Conservation (phyloP, 176 grass and related monocot genomes). For the Triticum dicoccoides region DNA sequence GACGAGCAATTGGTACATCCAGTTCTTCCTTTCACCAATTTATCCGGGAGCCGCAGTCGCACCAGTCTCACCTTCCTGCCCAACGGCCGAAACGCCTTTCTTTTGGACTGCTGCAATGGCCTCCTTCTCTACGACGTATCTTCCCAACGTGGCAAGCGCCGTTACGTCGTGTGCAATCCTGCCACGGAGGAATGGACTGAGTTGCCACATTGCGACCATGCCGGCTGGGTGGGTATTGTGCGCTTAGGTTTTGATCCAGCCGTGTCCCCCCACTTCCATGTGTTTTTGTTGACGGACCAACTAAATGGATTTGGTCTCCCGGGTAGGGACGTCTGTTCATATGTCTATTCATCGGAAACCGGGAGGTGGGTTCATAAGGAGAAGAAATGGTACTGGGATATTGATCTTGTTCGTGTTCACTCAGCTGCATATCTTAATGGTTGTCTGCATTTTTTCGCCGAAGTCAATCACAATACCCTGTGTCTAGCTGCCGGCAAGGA, state of each 20-base stretch:
- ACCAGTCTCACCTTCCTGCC: not conserved
- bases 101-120: conserved; percentile 22
- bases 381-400: not conserved
- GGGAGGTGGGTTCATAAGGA: not conserved
- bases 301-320: not conserved
- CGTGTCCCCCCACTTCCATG: not conserved
- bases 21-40: not conserved
- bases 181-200: not conserved
- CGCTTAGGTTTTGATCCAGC: not conserved
- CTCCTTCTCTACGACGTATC: conserved; percentile 4
- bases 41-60: not conserved
- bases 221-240: fast-evolving
- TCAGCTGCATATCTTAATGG: conserved; percentile 7
- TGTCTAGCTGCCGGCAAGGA: not conserved
- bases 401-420: not conserved
- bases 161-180: conserved; percentile 15
- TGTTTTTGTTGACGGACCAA: not conserved
- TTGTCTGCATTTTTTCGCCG: not conserved
- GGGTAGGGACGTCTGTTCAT: not conserved
- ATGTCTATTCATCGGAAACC: not conserved
- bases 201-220: not conserved
- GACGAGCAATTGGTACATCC: not conserved
- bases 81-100: not conserved
- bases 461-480: not conserved
- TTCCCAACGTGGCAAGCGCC: not conserved